Evolutionary conservation across 2,329 filamentous ascomycete genomes (phyloP).

Genomic region (Colletotrichum liaoningense): DNA sequence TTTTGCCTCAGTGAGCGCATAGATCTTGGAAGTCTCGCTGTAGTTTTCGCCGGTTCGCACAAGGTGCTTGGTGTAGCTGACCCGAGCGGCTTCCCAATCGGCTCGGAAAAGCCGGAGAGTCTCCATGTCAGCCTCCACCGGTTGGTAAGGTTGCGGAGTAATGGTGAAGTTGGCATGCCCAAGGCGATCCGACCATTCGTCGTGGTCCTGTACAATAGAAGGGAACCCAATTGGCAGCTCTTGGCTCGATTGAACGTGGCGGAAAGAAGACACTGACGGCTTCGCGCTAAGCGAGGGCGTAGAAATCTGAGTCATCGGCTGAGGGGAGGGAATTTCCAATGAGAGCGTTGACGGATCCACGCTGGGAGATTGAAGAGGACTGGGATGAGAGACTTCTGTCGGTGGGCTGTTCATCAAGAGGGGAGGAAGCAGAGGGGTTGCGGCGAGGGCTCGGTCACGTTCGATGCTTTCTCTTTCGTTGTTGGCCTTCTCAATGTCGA

Average conservation of each 20-base stretch:
- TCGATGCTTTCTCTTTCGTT: constrained; percentile 61
- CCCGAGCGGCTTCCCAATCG: constrained; percentile 86
- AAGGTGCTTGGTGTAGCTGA: constrained; percentile 90
- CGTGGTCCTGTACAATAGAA: constrained; percentile 74
- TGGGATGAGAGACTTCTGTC: constrained; percentile 71
- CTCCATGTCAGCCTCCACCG: constrained; percentile 69
- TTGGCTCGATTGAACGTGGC: constrained; percentile 50
- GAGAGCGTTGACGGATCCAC: constrained; percentile 69
- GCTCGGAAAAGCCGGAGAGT: constrained; percentile 72
- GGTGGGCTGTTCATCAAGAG: constrained; percentile 71
- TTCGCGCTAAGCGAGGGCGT: constrained; percentile 74
- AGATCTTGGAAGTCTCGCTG: constrained; percentile 89
- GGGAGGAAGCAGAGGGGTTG: constrained; percentile 87
- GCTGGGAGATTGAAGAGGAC: constrained; percentile 87
- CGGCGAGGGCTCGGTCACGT: constrained; percentile 72
- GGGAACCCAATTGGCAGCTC: constrained; percentile 67
- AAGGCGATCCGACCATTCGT: constrained; percentile 86
- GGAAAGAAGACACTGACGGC: constrained; percentile 72
- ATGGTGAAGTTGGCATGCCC: constrained; percentile 97
- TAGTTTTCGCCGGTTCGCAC: constrained; percentile 92
- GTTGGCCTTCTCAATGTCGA: constrained; percentile 66
- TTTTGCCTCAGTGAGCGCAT: constrained; percentile 86
- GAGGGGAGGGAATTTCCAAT: constrained; percentile 57
- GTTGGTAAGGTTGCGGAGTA: constrained; percentile 81
- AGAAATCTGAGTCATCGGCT: constrained; percentile 57